Conservation (phyloP, 805 yeast species). For the Hanseniaspora pseudoguilliermondii region DNA sequence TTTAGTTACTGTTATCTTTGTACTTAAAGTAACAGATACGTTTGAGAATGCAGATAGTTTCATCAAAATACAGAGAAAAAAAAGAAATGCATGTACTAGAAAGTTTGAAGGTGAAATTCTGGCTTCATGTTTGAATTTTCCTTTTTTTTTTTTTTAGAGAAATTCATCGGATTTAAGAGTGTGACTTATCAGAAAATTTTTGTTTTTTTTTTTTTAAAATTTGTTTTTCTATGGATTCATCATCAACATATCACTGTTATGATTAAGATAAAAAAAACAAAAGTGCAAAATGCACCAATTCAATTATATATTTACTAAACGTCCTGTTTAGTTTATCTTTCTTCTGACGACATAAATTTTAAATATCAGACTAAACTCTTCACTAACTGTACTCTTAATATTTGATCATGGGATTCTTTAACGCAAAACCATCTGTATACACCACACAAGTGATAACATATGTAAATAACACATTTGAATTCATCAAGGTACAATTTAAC, state of each 20-base stretch:
- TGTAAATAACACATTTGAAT: background rate
- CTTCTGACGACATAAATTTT: too few relatives aligned
- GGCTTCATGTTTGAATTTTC: background rate
- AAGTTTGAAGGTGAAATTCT: background rate
- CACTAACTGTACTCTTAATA: background rate
- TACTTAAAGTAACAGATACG: background rate
- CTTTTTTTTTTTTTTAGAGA: background rate
- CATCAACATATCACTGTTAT: too few relatives aligned
- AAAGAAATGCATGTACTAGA: background rate
- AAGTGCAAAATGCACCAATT: too few relatives aligned
- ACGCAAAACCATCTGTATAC: background rate
- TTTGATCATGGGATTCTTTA: constrained; percentile 3
- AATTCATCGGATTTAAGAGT: too few relatives aligned
- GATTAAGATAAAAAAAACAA: too few relatives aligned
- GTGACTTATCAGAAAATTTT: too few relatives aligned
- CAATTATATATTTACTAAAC: too few relatives aligned
- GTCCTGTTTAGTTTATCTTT: too few relatives aligned
- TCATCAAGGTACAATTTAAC: background rate
- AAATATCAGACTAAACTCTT: background rate
- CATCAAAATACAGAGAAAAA: background rate
- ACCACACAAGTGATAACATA: background rate
- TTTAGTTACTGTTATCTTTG: background rate
- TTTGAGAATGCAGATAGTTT: background rate
- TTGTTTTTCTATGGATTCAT: too few relatives aligned
- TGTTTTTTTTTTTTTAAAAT: too few relatives aligned